Conservation (phyloP, 2,329 filamentous ascomycete species). For the Botrytis squamosa region DNA sequence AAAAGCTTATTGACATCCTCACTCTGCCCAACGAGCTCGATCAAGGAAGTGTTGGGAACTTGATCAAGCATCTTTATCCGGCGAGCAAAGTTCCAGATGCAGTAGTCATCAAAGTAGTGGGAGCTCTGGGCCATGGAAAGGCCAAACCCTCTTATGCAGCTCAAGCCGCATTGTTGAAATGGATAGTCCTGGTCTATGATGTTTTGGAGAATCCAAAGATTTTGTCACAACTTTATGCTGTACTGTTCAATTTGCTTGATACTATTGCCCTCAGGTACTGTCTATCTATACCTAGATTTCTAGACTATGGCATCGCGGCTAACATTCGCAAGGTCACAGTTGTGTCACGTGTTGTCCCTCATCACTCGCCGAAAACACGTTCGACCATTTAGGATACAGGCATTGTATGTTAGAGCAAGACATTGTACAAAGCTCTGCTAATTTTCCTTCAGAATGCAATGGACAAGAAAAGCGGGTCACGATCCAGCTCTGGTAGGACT, state of each 20-base stretch:
- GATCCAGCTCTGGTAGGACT: constrained; percentile 74
- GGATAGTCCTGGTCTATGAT: constrained; percentile 76
- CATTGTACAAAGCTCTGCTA: background rate
- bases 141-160: constrained; percentile 68
- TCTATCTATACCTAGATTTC: background rate
- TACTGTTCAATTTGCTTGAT: constrained; percentile 79
- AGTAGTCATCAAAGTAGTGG: constrained; percentile 64
- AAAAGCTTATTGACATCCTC: constrained; percentile 64
- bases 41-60: constrained; percentile 66
- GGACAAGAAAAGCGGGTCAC: constrained; percentile 62
- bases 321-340: constrained; percentile 35
- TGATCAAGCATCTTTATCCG: constrained; percentile 76
- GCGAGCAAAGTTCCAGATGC: constrained; percentile 59
- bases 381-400: constrained; percentile 77
- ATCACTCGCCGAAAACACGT: constrained; percentile 82
- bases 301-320: background rate
- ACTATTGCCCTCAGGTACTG: constrained; percentile 69
- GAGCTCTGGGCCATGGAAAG: constrained; percentile 73
- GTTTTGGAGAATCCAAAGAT: constrained; percentile 61
- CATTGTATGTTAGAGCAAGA: constrained; percentile 52
- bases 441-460: constrained; percentile 48
- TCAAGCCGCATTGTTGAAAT: constrained; percentile 71
- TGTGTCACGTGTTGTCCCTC: constrained; percentile 77
- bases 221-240: constrained; percentile 68
- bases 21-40: constrained; percentile 68